phyloP scores from a whole-genome alignment of 129 eudicot species.

The Glebionis coronaria region DNA sequence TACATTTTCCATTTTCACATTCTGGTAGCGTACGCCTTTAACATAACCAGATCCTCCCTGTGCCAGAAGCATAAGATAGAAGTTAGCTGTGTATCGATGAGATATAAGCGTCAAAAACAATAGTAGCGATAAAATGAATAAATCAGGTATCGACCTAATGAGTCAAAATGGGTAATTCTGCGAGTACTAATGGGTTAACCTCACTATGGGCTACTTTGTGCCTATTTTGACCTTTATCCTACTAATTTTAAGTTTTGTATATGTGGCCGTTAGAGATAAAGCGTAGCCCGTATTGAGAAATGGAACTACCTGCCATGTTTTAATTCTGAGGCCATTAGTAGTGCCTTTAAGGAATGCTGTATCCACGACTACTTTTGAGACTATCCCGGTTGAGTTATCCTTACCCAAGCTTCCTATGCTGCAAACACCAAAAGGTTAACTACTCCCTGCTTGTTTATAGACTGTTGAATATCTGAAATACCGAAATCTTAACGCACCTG shows the following conservation, averaged over 20 bases:
- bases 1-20: slow-evolving; percentile 84
- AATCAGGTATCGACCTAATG: no score
- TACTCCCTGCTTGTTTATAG: not conserved
- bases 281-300: not conserved
- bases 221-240: no score
- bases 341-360: slow-evolving; percentile 71
- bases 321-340: slow-evolving; percentile 90
- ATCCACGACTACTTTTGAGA: slow-evolving; percentile 60
- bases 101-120: not conserved
- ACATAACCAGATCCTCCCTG: slow-evolving; percentile 99
- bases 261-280: not conserved
- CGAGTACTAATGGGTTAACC: no score
- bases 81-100: not conserved
- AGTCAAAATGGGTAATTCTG: no score
- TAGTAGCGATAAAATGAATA: no score
- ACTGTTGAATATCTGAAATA: not conserved
- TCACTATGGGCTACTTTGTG: no score
- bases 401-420: slow-evolving; percentile 98
- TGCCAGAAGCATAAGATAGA: slow-evolving; percentile 6
- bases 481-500: slow-evolving; percentile 45
- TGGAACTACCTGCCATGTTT: slow-evolving; percentile 86
- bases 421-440: slow-evolving; percentile 21
- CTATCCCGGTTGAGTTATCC: slow-evolving; percentile 74
- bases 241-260: not conserved
- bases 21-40: slow-evolving; percentile 60